Percentiles rank a stretch among this genome's conserved stretches.
These are phyloP conservation scores for Voacanga thouarsii DNA, from an alignment of 257 asterid genomes.

Conservation along the genomic window DNA sequence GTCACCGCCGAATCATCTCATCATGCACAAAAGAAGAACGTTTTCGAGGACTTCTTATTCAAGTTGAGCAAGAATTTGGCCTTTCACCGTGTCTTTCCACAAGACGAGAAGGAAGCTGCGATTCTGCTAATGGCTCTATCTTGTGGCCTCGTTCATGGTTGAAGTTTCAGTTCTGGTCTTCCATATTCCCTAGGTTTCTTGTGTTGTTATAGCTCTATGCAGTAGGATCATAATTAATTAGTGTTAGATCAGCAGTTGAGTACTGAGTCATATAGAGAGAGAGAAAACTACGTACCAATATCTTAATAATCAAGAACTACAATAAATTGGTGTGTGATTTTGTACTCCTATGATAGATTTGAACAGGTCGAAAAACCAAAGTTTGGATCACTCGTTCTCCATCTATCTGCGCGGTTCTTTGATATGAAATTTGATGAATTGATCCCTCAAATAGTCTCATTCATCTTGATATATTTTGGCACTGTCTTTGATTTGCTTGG, in stretches of 20 bases:
- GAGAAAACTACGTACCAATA: conserved; percentile 8
- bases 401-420: conserved; percentile 8
- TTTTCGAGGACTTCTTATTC: conserved; percentile 76
- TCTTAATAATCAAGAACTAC: not conserved
- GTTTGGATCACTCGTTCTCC: conserved; percentile 24
- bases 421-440: conserved; percentile 11
- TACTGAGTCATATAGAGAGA: not conserved
- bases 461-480: not conserved
- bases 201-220: conserved; percentile 8
- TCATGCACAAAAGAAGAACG: conserved; percentile 27
- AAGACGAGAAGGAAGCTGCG: conserved; percentile 95
- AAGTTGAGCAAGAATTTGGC: conserved; percentile 65
- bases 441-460: not conserved
- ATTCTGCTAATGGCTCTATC: conserved; percentile 90
- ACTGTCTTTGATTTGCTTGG: not conserved
- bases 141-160: conserved; percentile 75
- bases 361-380: conserved; percentile 26
- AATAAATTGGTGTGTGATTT: conserved; percentile 36
- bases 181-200: not conserved
- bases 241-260: too few relatives aligned
- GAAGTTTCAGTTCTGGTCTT: conserved; percentile 15
- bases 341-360: conserved; percentile 18
- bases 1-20: conserved; percentile 21
- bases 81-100: conserved; percentile 71
- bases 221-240: not conserved